A percentile compares a stretch with the other conserved stretches of the same genome.
Evolutionary conservation across 1,139 yeast genomes (phyloP).

Genomic region (Meyerozyma smithsonii): DNA sequence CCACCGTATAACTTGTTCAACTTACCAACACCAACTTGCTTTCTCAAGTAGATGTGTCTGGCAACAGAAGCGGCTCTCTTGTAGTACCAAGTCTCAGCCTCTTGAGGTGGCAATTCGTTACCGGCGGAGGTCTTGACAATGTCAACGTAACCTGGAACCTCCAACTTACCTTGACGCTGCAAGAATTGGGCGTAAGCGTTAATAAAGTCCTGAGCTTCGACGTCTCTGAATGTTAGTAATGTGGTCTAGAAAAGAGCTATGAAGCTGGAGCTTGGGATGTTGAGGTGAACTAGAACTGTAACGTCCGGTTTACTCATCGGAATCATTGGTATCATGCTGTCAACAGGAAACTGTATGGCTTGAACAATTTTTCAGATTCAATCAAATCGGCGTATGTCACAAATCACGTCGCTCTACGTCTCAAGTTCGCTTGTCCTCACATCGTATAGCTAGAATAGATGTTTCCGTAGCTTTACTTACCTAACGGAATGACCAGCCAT

Average conservation of each 20-base stretch:
- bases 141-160: slow-evolving; percentile 99
- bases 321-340: background rate
- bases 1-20: slow-evolving; percentile 99
- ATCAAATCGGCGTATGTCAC: background rate
- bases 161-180: slow-evolving; percentile 99
- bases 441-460: background rate
- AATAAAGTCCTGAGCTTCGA: slow-evolving; percentile 99
- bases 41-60: slow-evolving; percentile 99
- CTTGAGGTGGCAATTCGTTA: slow-evolving; percentile 99
- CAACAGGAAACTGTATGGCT: background rate
- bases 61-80: slow-evolving; percentile 99
- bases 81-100: slow-evolving; percentile 99
- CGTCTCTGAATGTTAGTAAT: slow-evolving; percentile 72
- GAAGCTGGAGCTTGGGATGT: background rate
- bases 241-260: slow-evolving; percentile 14
- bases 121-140: slow-evolving; percentile 98
- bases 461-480: slow-evolving; percentile 47
- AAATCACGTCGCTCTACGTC: background rate
- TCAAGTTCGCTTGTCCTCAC: background rate
- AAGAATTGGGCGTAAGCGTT: slow-evolving; percentile 99
- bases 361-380: background rate
- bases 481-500: slow-evolving; percentile 99
- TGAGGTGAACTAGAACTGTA: slow-evolving; percentile 6
- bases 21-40: slow-evolving; percentile 99
- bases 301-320: slow-evolving; percentile 5